Evolutionary conservation across 768 basidiomycete species (phyloP).

Genomic region (Pleurotus pulmonarius): DNA sequence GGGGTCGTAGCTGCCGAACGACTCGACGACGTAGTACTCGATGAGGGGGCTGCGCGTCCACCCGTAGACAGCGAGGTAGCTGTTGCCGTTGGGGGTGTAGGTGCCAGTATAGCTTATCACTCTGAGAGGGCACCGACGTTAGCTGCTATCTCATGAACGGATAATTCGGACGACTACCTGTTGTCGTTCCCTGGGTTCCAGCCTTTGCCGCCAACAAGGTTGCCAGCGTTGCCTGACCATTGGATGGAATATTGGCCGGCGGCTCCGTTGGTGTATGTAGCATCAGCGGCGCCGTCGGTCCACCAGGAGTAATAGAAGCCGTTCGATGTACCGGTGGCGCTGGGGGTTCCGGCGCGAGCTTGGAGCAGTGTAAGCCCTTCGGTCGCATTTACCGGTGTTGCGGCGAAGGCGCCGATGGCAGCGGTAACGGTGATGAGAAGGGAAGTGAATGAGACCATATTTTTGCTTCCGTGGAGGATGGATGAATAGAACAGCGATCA

Average conservation of each 20-base stretch:
- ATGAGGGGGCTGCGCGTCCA: slow-evolving; percentile 41
- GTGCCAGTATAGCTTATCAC: slow-evolving; percentile 32
- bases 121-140: slow-evolving; percentile 17
- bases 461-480: background rate
- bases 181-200: background rate
- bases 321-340: slow-evolving; percentile 23
- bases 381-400: slow-evolving; percentile 15
- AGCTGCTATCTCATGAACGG: background rate
- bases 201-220: slow-evolving; percentile 32
- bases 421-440: slow-evolving; percentile 14
- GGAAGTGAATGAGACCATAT: slow-evolving; percentile 10
- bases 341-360: slow-evolving; percentile 17
- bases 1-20: slow-evolving; percentile 39
- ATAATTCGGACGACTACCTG: background rate
- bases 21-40: slow-evolving; percentile 45
- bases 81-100: slow-evolving; percentile 34
- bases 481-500: background rate
- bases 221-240: slow-evolving; percentile 25
- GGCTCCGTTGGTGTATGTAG: slow-evolving; percentile 25
- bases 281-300: slow-evolving; percentile 24
- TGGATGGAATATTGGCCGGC: slow-evolving; percentile 27
- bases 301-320: slow-evolving; percentile 36
- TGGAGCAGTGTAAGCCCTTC: slow-evolving; percentile 5
- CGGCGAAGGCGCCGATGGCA: slow-evolving; percentile 14
- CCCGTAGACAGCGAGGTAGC: slow-evolving; percentile 41